Evolutionary conservation across 768 basidiomycete species (phyloP).

Genomic region (Phaffia tasmanica): DNA sequence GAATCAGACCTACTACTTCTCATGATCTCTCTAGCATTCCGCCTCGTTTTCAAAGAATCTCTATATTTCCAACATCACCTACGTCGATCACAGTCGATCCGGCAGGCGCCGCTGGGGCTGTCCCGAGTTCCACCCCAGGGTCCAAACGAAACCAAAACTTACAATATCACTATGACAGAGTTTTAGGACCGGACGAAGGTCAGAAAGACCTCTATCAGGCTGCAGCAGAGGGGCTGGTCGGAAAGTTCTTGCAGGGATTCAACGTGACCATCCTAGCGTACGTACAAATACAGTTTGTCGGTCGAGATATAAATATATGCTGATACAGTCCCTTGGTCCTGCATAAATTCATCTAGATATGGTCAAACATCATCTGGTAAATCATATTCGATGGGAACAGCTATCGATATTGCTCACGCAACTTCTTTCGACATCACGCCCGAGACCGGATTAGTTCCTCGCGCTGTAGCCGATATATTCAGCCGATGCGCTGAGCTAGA

Average conservation of each 20-base stretch:
- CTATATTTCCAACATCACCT: slow-evolving; percentile 62
- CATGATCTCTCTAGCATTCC: slow-evolving; percentile 76
- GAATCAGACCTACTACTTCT: slow-evolving; percentile 74
- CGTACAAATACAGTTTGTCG: slow-evolving; percentile 18
- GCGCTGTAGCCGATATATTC: slow-evolving; percentile 84
- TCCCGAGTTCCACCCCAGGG: slow-evolving; percentile 42
- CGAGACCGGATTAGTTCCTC: slow-evolving; percentile 69
- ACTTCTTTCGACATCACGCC: slow-evolving; percentile 16
- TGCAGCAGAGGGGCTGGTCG: slow-evolving; percentile 64
- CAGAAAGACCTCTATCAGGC: slow-evolving; percentile 77
- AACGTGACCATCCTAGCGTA: slow-evolving; percentile 95
- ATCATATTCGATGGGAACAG: slow-evolving; percentile 94
- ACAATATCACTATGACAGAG: slow-evolving; percentile 81
- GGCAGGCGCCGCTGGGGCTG: slow-evolving; percentile 36
- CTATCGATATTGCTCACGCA: slow-evolving; percentile 33
- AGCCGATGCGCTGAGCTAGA: slow-evolving; percentile 60
- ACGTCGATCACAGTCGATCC: slow-evolving; percentile 77
- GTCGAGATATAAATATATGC: neutral
- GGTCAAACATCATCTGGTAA: slow-evolving; percentile 96
- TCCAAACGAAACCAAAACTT: slow-evolving; percentile 56
- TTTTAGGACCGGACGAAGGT: slow-evolving; percentile 70
- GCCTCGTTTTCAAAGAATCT: slow-evolving; percentile 80
- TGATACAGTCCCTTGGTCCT: neutral
- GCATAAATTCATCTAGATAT: slow-evolving; percentile 38
- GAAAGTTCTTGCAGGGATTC: slow-evolving; percentile 81